Conservation (phyloP, 2,329 filamentous ascomycete genomes). For the Aspergillus ruber region DNA sequence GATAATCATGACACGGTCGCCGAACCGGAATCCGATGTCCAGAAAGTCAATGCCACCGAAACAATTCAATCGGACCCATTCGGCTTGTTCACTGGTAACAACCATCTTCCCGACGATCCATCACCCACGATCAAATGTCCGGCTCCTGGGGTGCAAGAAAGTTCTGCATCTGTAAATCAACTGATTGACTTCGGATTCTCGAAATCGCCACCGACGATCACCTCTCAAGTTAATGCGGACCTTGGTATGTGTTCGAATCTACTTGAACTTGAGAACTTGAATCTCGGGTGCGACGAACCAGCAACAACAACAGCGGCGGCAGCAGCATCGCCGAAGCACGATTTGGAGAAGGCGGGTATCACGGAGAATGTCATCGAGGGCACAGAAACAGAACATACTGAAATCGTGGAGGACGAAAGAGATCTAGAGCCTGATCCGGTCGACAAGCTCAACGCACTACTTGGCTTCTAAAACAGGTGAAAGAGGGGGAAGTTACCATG, state of each 20-base stretch:
- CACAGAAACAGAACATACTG: background rate
- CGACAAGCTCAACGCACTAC: slow-evolving; percentile 18
- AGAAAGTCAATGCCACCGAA: background rate
- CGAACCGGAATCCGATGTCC: too few species aligned
- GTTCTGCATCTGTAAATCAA: slow-evolving; percentile 11
- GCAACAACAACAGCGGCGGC: background rate
- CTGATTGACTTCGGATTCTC: slow-evolving; percentile 16
- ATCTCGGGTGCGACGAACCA: background rate
- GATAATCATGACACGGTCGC: background rate
- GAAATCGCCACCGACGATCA: background rate
- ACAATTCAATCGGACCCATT: background rate
- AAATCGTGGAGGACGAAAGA: slow-evolving; percentile 19
- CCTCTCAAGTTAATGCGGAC: background rate
- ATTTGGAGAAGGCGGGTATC: background rate
- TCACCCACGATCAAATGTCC: background rate
- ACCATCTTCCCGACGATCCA: background rate
- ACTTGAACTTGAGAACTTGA: slow-evolving; percentile 9
- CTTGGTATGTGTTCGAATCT: slow-evolving; percentile 3
- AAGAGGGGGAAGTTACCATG: background rate
- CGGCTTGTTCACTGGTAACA: background rate
- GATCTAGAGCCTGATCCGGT: slow-evolving; percentile 19
- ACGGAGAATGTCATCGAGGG: background rate
- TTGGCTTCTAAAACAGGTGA: slow-evolving; percentile 5
- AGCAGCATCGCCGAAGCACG: background rate
- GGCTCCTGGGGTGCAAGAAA: background rate